A percentile compares a stretch with the other conserved stretches of the same genome.
These are phyloP conservation scores for Populus tomentosa DNA, from an alignment of 441 rosid genomes.

Conservation along the genomic window DNA sequence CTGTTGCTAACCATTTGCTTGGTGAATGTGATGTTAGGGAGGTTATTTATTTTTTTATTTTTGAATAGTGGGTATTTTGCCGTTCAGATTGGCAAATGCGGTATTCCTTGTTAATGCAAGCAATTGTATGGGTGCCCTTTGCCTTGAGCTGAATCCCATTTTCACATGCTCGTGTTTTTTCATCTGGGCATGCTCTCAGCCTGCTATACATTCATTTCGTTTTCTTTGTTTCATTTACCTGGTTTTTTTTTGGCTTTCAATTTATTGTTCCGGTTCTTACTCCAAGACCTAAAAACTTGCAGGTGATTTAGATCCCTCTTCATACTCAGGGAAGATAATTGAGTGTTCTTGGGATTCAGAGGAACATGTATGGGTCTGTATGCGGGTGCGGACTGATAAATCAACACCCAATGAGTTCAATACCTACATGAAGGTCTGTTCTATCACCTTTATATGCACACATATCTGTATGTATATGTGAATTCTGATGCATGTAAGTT, in stretches of 20 bases:
- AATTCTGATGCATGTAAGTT: not conserved
- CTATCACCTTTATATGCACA: not conserved
- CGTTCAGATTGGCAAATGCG: not conserved
- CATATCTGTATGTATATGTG: not conserved
- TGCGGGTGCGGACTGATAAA: constrained; percentile 79
- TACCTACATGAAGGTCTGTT: constrained; percentile 67
- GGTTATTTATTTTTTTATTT: too few species aligned
- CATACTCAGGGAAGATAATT: constrained; percentile 66
- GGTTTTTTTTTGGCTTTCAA: not conserved
- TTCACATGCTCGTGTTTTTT: not conserved
- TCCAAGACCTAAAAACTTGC: constrained; percentile 17
- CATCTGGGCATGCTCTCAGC: not conserved
- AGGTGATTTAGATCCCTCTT: constrained; percentile 61
- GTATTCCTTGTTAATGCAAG: not conserved
- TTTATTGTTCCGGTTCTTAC: not conserved
- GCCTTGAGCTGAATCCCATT: not conserved
- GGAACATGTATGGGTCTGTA: constrained; percentile 54
- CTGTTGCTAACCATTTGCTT: not conserved
- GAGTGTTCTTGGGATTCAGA: constrained; percentile 78
- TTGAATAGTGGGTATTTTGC: not conserved
- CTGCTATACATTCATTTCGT: not conserved
- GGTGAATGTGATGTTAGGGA: not conserved
- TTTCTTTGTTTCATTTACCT: not conserved
- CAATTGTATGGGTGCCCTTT: not conserved
- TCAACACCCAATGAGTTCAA: constrained; percentile 76